These are phyloP conservation scores for Kluyveromyces aestuarii DNA, from an alignment of 805 yeast species.

Conservation along the genomic window DNA sequence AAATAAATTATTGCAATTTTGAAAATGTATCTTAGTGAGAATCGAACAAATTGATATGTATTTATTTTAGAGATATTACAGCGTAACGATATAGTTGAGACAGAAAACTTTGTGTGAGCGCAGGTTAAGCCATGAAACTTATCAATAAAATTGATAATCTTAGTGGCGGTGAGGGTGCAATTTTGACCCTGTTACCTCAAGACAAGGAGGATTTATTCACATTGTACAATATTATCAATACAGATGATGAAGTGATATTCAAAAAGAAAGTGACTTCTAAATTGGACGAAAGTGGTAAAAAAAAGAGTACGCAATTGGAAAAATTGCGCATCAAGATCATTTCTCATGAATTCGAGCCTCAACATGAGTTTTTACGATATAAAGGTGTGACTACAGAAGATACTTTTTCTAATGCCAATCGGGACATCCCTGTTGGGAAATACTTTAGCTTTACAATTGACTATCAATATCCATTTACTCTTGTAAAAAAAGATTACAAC, in stretches of 20 bases:
- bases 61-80: no score
- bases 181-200: constrained; percentile 59
- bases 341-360: constrained; percentile 68
- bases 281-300: constrained; percentile 58
- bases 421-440: constrained; percentile 75
- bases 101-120: not conserved
- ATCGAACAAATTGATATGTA: no score
- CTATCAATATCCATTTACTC: constrained; percentile 55
- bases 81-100: no score
- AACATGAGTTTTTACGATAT: constrained; percentile 66
- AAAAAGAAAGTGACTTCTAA: constrained; percentile 55
- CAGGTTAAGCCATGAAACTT: constrained; percentile 13
- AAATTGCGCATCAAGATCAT: constrained; percentile 54
- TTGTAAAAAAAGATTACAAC: constrained; percentile 77
- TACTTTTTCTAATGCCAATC: constrained; percentile 40
- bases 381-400: constrained; percentile 57
- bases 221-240: constrained; percentile 67
- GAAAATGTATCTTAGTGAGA: no score
- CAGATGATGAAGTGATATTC: constrained; percentile 65
- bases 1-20: no score
- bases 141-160: constrained; percentile 10
- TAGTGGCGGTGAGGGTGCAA: constrained; percentile 14
- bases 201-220: constrained; percentile 92
- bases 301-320: constrained; percentile 55
- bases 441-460: constrained; percentile 82